phyloP scores from a whole-genome alignment of 768 basidiomycete genomes.

The Mrakia frigida region DNA sequence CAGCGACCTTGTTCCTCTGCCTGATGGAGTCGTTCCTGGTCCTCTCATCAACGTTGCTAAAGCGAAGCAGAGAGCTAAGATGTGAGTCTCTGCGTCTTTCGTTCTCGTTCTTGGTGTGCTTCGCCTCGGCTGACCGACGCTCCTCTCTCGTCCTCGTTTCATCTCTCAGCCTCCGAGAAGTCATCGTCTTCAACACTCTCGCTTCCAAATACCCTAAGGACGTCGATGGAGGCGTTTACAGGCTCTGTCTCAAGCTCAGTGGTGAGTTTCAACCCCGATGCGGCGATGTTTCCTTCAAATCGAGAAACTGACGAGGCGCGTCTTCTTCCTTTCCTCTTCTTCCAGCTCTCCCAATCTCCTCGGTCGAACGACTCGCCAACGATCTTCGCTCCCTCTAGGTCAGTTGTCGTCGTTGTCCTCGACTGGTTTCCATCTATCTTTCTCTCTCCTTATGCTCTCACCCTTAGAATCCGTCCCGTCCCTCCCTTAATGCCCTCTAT shows the following conservation, averaged over 20 bases:
- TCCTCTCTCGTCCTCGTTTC: not conserved
- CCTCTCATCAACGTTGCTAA: constrained; percentile 28
- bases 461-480: not conserved
- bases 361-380: not conserved
- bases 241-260: constrained; percentile 15
- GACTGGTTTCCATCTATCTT: not conserved
- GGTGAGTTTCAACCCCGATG: not conserved
- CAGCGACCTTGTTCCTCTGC: not conserved
- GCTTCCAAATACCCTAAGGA: not conserved
- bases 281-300: no score
- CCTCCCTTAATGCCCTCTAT: not conserved
- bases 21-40: not conserved
- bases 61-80: constrained; percentile 20
- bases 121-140: not conserved
- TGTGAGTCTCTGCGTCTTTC: constrained; percentile 12
- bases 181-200: constrained; percentile 29
- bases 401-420: not conserved
- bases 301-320: not conserved
- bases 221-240: not conserved
- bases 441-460: not conserved
- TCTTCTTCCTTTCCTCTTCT: not conserved
- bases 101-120: not conserved
- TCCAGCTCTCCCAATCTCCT: not conserved
- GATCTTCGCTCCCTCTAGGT: not conserved
- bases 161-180: constrained; percentile 13